These are phyloP conservation scores for Syzygium jambos DNA, from an alignment of 345 rosid species.

Conservation along the genomic window DNA sequence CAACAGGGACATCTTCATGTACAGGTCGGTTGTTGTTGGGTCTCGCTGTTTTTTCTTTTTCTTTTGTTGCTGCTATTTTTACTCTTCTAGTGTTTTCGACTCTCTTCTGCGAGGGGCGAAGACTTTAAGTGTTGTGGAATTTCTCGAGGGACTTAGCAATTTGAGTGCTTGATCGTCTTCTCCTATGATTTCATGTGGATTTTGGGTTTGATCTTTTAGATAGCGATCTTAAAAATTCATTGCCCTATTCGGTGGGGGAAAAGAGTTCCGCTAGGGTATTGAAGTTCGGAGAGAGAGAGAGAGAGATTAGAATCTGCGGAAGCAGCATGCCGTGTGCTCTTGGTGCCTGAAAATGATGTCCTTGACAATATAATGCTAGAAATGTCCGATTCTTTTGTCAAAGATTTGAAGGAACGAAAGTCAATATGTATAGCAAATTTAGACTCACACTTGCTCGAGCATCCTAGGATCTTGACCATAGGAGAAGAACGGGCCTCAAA, in stretches of 20 bases:
- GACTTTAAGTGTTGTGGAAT: background rate
- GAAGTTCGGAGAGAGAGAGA: background rate
- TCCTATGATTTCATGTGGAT: background rate
- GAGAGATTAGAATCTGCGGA: background rate
- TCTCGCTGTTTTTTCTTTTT: background rate
- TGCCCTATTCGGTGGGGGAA: background rate
- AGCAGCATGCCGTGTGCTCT: background rate
- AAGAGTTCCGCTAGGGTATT: too few relatives aligned
- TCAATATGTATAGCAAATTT: background rate
- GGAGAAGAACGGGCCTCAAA: background rate
- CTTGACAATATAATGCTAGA: background rate
- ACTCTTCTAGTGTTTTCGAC: background rate
- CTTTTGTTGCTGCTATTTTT: background rate
- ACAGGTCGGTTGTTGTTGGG: conserved; percentile 35
- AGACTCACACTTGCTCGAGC: background rate
- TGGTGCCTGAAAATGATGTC: background rate
- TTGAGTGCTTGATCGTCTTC: background rate
- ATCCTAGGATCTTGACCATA: background rate
- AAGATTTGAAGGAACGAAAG: background rate
- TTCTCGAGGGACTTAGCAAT: background rate
- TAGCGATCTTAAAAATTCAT: background rate
- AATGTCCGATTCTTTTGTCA: background rate
- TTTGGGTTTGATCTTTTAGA: background rate
- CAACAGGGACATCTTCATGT: conserved; percentile 80
- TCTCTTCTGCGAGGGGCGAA: background rate